phyloP scores from a whole-genome alignment of 1,284 basidiomycete species.

The Leccinum cinnamomeum region DNA sequence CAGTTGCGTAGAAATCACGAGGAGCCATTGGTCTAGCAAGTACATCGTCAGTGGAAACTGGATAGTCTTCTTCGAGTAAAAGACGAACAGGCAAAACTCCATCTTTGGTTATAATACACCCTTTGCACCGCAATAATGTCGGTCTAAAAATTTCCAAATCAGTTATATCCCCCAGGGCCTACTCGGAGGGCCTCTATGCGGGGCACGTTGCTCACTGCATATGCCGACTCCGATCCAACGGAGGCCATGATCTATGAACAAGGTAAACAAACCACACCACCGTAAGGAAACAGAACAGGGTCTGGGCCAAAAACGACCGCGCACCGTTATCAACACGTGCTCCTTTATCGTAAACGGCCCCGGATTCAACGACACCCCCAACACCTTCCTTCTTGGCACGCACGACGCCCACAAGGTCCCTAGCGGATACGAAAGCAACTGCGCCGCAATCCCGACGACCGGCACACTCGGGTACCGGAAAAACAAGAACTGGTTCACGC shows the following conservation, averaged over 20 bases:
- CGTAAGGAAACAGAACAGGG: not conserved
- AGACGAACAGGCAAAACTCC: slow-evolving; percentile 31
- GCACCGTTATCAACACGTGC: slow-evolving; percentile 55
- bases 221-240: slow-evolving; percentile 39
- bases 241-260: slow-evolving; percentile 49
- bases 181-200: not conserved
- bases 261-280: not conserved
- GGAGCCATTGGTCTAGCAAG: slow-evolving; percentile 30
- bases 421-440: slow-evolving; percentile 56
- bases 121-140: slow-evolving; percentile 38
- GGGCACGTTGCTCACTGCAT: slow-evolving; percentile 33
- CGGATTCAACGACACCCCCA: slow-evolving; percentile 58
- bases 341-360: slow-evolving; percentile 79
- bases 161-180: not conserved
- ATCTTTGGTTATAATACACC: slow-evolving; percentile 33
- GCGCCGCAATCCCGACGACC: slow-evolving; percentile 48
- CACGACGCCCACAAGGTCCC: slow-evolving; percentile 47
- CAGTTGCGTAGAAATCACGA: slow-evolving; percentile 42
- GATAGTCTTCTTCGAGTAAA: not conserved
- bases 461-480: slow-evolving; percentile 50
- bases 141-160: slow-evolving; percentile 44
- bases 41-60: not conserved
- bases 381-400: slow-evolving; percentile 49
- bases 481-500: slow-evolving; percentile 56
- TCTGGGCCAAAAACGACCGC: slow-evolving; percentile 8